Evolutionary conservation across 2,329 filamentous ascomycete species (phyloP), one percentile per base, ranked within the genome.

Genomic region (Metarhizium guizhouense): DNA sequence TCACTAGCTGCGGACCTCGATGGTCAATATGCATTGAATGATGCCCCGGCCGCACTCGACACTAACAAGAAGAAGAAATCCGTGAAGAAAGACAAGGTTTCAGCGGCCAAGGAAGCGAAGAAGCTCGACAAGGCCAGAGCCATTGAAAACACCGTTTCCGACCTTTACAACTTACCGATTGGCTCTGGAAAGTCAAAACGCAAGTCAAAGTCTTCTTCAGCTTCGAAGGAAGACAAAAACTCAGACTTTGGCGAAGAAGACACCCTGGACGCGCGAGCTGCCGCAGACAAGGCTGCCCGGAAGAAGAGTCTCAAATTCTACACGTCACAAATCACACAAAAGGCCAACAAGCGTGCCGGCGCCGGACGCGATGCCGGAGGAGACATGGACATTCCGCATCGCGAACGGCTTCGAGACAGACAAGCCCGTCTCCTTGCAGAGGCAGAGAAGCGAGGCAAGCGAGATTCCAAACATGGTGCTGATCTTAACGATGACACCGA

Each of bases 291-390:
- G 73, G 88, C 86, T 0, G 82, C 84, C 57, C 88, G 88, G 71
- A 96, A 94, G 79, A 96, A 95, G 78, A 90, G 84, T 60, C 81
- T 99, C 56, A 88, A 91, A 59, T 99, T 99, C 78, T 99, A 99
- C 80, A 97, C 95, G 2, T 96, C 92, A 3, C 94, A 99, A 69
- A 94, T 99, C 61, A 87, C 89, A 32, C 93, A 97, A 70, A 97
- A 96, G 73, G 85, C 90, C 56, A 95, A 90, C 74, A 92, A 90
- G 69, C 89, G 89, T 55, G 83, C 85, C 6, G 83, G 79, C 36
- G 87, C 86, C 43, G 86, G 87, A 47, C 82, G 85, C 58, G 85
- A 88, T 56, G 83, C 85, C 1, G 89, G 89, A 61, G 90, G 90
- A 62, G 90, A 95, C 67, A 79, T 82, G 62, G 90, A 95, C 70